phyloP scores from a whole-genome alignment of 192 early-diverging fungal genomes.

The Chytriomyces confervae region DNA sequence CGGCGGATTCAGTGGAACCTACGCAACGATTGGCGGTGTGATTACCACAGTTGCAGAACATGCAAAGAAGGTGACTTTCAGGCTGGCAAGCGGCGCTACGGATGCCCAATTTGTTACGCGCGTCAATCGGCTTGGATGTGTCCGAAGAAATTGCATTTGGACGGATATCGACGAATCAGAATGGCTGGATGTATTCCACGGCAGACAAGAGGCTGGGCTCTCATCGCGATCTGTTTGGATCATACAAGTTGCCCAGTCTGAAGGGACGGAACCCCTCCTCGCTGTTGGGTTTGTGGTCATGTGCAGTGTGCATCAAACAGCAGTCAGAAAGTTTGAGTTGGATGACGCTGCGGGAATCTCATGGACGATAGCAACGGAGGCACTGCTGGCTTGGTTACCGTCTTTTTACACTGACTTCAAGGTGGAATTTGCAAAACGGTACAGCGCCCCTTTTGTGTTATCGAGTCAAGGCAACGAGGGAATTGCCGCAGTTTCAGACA shows the following conservation, averaged over 20 bases:
- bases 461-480: background rate
- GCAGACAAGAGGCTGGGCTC: slow-evolving; percentile 2
- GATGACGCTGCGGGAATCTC: slow-evolving; percentile 14
- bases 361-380: slow-evolving; percentile 32
- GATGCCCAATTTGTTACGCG: background rate
- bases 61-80: background rate
- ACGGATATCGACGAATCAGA: slow-evolving; percentile 15
- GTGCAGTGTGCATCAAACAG: background rate
- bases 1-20: background rate
- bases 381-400: slow-evolving; percentile 27
- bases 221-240: background rate
- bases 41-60: background rate
- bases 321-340: slow-evolving; percentile 9
- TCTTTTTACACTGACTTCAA: background rate
- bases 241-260: background rate
- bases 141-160: slow-evolving; percentile 26
- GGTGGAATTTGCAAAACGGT: background rate
- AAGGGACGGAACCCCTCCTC: background rate
- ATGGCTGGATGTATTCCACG: slow-evolving; percentile 23
- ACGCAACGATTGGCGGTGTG: background rate
- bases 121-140: background rate
- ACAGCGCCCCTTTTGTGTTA: background rate
- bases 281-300: background rate
- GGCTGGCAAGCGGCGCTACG: background rate
- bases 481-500: background rate